phyloP scores from a whole-genome alignment of 2,329 filamentous ascomycete species.

The Seiridium cupressi region DNA sequence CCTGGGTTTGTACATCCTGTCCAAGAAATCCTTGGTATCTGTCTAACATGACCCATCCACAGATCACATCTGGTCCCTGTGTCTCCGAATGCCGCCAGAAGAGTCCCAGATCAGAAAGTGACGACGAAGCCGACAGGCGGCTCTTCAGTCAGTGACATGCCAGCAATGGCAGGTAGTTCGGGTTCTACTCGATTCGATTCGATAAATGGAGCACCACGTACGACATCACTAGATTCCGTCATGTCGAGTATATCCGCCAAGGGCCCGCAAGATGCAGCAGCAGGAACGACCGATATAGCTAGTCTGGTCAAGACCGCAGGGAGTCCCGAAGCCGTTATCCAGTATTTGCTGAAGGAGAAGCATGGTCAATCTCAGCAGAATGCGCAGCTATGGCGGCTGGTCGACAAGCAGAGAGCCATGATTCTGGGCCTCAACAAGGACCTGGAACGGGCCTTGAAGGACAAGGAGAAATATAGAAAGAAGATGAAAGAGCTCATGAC shows the following conservation, averaged over 20 bases:
- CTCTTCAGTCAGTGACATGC: constrained; percentile 33
- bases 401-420: constrained; percentile 95
- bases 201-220: constrained; percentile 53
- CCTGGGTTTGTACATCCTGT: constrained; percentile 17
- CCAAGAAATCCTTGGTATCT: not conserved
- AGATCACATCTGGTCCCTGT: constrained; percentile 26
- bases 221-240: constrained; percentile 90
- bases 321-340: constrained; percentile 83
- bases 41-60: not conserved
- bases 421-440: constrained; percentile 94
- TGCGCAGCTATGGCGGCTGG: constrained; percentile 86
- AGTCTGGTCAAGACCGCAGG: constrained; percentile 80
- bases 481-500: constrained; percentile 76
- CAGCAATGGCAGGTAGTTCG: constrained; percentile 48
- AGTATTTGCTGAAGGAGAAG: constrained; percentile 88
- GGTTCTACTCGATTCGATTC: constrained; percentile 36
- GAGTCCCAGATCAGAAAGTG: constrained; percentile 40
- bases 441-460: constrained; percentile 83
- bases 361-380: constrained; percentile 87
- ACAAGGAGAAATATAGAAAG: constrained; percentile 90
- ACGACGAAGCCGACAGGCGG: constrained; percentile 41
- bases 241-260: constrained; percentile 73
- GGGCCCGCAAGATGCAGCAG: constrained; percentile 53
- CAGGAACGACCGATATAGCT: constrained; percentile 72
- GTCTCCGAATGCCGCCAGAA: constrained; percentile 50